These are phyloP conservation scores for Isoetes taiwanensis DNA, from an alignment of 75 land plant species.

Conservation along the genomic window DNA sequence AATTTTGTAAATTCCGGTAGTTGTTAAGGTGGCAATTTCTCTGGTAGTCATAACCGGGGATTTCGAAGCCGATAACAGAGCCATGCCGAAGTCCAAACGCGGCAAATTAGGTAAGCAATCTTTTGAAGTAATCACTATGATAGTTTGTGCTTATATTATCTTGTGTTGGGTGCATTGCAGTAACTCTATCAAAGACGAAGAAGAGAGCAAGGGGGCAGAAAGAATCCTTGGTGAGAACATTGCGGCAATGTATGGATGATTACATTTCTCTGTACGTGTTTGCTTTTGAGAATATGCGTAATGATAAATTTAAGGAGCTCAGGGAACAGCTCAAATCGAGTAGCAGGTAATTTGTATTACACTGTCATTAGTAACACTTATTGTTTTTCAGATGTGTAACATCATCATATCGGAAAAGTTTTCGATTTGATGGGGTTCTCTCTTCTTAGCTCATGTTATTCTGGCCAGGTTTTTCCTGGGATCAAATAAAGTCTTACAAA, in stretches of 20 bases:
- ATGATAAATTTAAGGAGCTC: constrained; percentile 73
- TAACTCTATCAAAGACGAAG: constrained; percentile 85
- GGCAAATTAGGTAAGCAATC: constrained; percentile 28
- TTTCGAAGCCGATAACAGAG: too few relatives aligned
- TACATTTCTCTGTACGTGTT: constrained; percentile 55
- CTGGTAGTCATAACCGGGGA: too few relatives aligned
- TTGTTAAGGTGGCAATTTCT: too few relatives aligned
- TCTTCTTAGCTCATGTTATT: too few relatives aligned
- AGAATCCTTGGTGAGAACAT: constrained; percentile 46
- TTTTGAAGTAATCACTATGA: not conserved
- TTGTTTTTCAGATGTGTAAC: too few relatives aligned
- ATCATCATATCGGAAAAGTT: too few relatives aligned
- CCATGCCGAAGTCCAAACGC: constrained; percentile 68
- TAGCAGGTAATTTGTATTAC: constrained; percentile 38
- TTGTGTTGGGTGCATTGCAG: too few relatives aligned
- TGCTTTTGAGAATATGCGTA: constrained; percentile 89
- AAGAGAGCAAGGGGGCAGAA: constrained; percentile 78
- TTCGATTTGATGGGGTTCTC: too few relatives aligned
- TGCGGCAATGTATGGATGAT: constrained; percentile 49
- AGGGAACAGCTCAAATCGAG: constrained; percentile 57
- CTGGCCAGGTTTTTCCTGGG: constrained; percentile 90
- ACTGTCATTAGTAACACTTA: not conserved
- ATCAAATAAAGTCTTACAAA: constrained; percentile 87
- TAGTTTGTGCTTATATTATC: not conserved
- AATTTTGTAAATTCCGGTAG: too few relatives aligned